These are phyloP conservation scores for Sindora glabra DNA, from an alignment of 306 rosid genomes.

Conservation along the genomic window DNA sequence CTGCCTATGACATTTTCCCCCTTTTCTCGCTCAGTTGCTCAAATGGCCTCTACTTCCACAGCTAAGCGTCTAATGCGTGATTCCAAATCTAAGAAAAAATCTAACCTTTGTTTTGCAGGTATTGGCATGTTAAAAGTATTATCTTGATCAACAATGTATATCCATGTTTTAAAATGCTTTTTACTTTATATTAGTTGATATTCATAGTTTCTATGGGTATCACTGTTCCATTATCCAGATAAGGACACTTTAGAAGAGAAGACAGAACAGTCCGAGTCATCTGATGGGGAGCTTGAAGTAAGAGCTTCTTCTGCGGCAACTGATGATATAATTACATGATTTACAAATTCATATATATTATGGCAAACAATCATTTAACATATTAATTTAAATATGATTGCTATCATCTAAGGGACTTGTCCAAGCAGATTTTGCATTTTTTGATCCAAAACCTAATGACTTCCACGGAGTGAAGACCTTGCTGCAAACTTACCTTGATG, in stretches of 20 bases:
- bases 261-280: constrained; percentile 33
- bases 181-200: background rate
- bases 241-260: constrained; percentile 17
- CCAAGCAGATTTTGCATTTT: constrained; percentile 81
- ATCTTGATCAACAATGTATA: background rate
- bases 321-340: background rate
- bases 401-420: constrained; percentile 44
- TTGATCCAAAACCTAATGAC: constrained; percentile 71
- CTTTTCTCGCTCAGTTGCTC: constrained; percentile 51
- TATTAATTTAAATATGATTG: background rate
- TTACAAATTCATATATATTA: background rate
- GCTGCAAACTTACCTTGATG: constrained; percentile 67
- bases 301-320: background rate
- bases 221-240: constrained; percentile 24
- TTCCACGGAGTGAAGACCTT: constrained; percentile 85
- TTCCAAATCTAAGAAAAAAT: constrained; percentile 10
- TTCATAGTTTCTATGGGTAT: background rate
- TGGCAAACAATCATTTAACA: background rate
- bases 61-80: constrained; percentile 9
- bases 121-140: background rate
- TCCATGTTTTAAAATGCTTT: background rate
- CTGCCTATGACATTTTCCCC: constrained; percentile 58
- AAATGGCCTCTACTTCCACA: constrained; percentile 7
- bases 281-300: constrained; percentile 62
- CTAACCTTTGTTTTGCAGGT: constrained; percentile 18